phyloP scores from a whole-genome alignment of 2,329 filamentous ascomycete species.

The Trichophyton mentagrophytes region DNA sequence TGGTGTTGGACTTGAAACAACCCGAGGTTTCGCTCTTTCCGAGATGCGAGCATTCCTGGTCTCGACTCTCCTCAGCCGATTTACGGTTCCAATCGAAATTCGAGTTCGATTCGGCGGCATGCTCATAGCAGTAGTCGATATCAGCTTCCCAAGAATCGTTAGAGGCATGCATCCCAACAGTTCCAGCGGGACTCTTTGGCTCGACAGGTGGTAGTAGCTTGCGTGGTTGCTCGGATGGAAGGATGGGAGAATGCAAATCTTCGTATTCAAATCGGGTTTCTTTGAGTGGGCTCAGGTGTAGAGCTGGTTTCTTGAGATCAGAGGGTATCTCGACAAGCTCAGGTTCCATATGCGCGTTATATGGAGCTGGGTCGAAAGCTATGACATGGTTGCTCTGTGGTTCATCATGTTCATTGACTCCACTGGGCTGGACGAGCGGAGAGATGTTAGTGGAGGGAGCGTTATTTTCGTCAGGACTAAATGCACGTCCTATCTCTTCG shows the following conservation, averaged over 20 bases:
- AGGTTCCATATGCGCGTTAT: background rate
- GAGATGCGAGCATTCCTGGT: background rate
- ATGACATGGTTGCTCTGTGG: slow-evolving; percentile 22
- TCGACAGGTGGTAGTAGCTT: background rate
- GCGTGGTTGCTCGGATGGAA: background rate
- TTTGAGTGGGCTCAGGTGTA: background rate
- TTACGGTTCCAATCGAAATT: slow-evolving; percentile 45
- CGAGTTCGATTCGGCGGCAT: slow-evolving; percentile 47
- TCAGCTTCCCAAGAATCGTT: slow-evolving; percentile 46
- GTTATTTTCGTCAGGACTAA: slow-evolving; percentile 32
- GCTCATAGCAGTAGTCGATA: slow-evolving; percentile 50
- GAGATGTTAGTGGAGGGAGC: slow-evolving; percentile 29
- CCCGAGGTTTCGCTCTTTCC: background rate
- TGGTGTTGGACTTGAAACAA: background rate
- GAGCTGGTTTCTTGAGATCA: background rate
- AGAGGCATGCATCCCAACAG: background rate
- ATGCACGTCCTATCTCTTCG: slow-evolving; percentile 24
- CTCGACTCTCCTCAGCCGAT: slow-evolving; percentile 21
- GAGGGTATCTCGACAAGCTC: background rate
- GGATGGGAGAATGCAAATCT: slow-evolving; percentile 7
- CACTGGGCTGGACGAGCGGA: slow-evolving; percentile 31
- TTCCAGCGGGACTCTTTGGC: background rate
- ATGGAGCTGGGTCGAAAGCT: slow-evolving; percentile 7
- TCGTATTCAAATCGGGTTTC: background rate
- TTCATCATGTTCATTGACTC: slow-evolving; percentile 37